Base-by-base conservation (phyloP, 495 filamentous ascomycete genomes). In the Melanomma pulvis-pyrius region DNA sequence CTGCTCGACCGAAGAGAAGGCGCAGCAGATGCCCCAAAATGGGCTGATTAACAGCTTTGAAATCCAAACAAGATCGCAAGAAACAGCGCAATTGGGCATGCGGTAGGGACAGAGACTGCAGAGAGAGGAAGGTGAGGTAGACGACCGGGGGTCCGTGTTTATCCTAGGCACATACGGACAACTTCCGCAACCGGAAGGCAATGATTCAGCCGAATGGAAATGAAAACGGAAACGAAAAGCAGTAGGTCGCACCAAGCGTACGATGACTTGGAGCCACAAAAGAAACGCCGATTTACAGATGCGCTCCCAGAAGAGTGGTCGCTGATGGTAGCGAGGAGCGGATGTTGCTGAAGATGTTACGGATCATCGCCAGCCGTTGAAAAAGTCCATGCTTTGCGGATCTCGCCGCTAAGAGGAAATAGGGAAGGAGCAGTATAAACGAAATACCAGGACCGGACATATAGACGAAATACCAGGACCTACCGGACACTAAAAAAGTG, bases 101-200 rank as follows among this genome's bases (percentile, higher is more conserved):
- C 9, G 34, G 21, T 28, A 19, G 25, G 17, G 2, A 26, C 15
- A 22, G 53, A 41, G 24, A 29, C 58, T 52, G 62, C 44, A 59
- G 62, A 32, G 24, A 54, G 50, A 51, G 53, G 32, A 22, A 21
- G 62, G 57, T 59, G 62, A 59, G 44, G 12, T 21, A n/a, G 8
- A 1, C 32, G 54, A 41, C 53, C 49, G 22, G 62, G 62, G 29
- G 58, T 6, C 22, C 2, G 50, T 65, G 61, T 65, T 65, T 58
- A 51, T 65, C 53, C 53, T 65, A 44, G 36, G 54, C 29, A 57
- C 48, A 58, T 65, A 65, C 52, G 54, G 46, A 39, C 53, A n/a
- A 26, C 53, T 65, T 65, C 62, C 62, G 53, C 51, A 64, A 64
- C 1, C 49, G 61, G 61, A 36, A 64, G 61, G 34, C 50, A 52